Base-by-base conservation (phyloP, 1,284 basidiomycete genomes). In the Ganoderma sp. region DNA sequence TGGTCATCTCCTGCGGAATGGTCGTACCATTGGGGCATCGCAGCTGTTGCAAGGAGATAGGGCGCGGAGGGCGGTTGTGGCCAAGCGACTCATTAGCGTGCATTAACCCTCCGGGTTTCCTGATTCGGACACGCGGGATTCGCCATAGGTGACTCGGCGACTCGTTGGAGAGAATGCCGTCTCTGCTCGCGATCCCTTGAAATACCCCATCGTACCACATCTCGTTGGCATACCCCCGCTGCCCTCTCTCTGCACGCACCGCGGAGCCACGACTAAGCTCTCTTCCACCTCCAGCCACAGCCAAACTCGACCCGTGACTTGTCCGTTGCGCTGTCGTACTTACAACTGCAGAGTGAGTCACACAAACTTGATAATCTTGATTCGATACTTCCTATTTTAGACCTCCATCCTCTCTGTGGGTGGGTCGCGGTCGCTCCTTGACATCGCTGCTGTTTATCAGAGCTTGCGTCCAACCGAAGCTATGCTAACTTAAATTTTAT, bases 1-100 rank as follows among this genome's bases (percentile, higher is more conserved):
- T 52, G 48, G 48, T 52, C 22, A 52, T 52, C 10, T 6, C 12
- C 48, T 52, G 48, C 48, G 48, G 22, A 52, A 14, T 52, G 22
- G 48, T 52, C 48, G 48, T 52, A 52, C 48, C 48, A 52, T 52
- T 52, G 48, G 22, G 48, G 48, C 48, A 52, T 52, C 12, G 48
- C 22, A 52, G 48, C 48, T 52, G 48, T 25, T 52, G 48, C 22
- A 52, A 52, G 48, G 48, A 52, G 48, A 14, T 52, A 52, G 48
- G 48, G 48, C 48, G 48, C 5, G 9, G n/a, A 52, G 48, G 14
- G 48, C 48, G 12, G 48, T 25, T 52, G 48, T 52, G 48, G 48
- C 22, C 10, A 43, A 52, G 48, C 25, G 22, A 4, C n/a, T 52
- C 45, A 48, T 52, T 10, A 52, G 28, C 48, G 4, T 8, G 25